These are phyloP conservation scores for Candida coleopterorum DNA, from an alignment of 805 yeast genomes.

Conservation along the genomic window DNA sequence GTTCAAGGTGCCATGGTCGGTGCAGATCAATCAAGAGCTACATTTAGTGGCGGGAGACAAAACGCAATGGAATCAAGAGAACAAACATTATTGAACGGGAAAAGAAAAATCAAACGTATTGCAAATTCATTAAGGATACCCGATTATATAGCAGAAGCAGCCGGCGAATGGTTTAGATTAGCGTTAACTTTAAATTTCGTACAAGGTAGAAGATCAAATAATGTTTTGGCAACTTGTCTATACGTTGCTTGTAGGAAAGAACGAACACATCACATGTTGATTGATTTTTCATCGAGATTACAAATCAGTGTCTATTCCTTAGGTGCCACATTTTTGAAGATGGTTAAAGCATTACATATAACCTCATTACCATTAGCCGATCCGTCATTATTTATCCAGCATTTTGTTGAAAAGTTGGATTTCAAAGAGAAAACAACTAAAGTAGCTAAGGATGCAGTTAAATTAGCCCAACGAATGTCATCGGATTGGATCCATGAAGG, in stretches of 20 bases:
- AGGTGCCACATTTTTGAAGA: slow-evolving; percentile 91
- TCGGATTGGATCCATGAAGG: slow-evolving; percentile 97
- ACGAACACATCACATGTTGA: slow-evolving; percentile 89
- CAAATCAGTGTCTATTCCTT: slow-evolving; percentile 90
- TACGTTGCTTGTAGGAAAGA: slow-evolving; percentile 92
- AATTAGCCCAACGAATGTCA: slow-evolving; percentile 85
- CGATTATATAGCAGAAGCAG: slow-evolving; percentile 80
- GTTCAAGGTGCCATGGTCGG: slow-evolving; percentile 94
- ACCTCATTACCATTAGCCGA: slow-evolving; percentile 82
- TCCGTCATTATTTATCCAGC: slow-evolving; percentile 89
- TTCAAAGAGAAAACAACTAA: slow-evolving; percentile 70
- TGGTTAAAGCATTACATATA: slow-evolving; percentile 83
- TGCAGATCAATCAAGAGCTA: slow-evolving; percentile 76
- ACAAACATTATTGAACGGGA: slow-evolving; percentile 83
- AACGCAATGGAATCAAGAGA: slow-evolving; percentile 81
- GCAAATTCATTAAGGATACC: slow-evolving; percentile 78
- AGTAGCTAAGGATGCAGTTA: slow-evolving; percentile 83
- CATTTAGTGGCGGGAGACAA: slow-evolving; percentile 60
- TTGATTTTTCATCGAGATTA: slow-evolving; percentile 86
- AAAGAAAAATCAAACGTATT: slow-evolving; percentile 69
- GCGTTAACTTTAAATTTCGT: slow-evolving; percentile 88
- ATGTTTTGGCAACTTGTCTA: slow-evolving; percentile 91
- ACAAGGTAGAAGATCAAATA: slow-evolving; percentile 94
- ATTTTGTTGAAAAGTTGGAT: slow-evolving; percentile 83
- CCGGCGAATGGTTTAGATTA: slow-evolving; percentile 81